Conservation (phyloP, 768 basidiomycete species). For the Cantharellus anzutake region DNA sequence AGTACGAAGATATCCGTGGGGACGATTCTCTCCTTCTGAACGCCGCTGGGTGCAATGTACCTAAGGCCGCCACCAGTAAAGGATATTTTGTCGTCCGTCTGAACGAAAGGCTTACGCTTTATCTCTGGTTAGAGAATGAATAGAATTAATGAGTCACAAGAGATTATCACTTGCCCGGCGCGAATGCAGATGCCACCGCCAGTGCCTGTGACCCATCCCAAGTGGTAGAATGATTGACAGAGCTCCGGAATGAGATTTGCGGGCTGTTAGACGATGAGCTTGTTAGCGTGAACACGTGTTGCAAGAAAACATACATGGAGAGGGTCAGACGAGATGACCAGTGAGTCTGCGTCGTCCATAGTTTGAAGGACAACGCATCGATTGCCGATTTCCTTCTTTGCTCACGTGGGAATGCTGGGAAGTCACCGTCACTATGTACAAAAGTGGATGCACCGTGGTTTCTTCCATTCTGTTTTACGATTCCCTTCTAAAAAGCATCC, state of each 20-base stretch:
- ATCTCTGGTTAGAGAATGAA: not conserved
- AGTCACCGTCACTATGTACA: no score
- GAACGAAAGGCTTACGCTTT: not conserved
- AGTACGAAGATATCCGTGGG: conserved; percentile 77
- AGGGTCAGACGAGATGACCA: conserved; percentile 42
- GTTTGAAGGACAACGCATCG: no score
- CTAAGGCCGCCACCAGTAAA: not conserved
- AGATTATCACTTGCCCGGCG: not conserved
- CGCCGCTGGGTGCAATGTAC: conserved; percentile 75
- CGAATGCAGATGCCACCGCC: conserved; percentile 24
- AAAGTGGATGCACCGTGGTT: no score
- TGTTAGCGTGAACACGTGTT: not conserved
- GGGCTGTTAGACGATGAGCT: conserved; percentile 28
- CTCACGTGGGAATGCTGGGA: no score
- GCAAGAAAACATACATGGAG: conserved; percentile 29
- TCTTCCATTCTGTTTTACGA: no score
- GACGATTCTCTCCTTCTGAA: conserved; percentile 77
- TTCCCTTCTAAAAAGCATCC: no score
- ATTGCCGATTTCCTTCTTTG: no score
- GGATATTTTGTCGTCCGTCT: not conserved
- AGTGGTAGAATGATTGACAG: conserved; percentile 63
- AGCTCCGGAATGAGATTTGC: conserved; percentile 84
- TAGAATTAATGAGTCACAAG: not conserved
- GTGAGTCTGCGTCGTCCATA: conserved; percentile 20
- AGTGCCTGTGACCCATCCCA: conserved; percentile 88